These are phyloP conservation scores for Sistotremastrum suecicum DNA, from an alignment of 768 basidiomycete genomes.

Conservation along the genomic window DNA sequence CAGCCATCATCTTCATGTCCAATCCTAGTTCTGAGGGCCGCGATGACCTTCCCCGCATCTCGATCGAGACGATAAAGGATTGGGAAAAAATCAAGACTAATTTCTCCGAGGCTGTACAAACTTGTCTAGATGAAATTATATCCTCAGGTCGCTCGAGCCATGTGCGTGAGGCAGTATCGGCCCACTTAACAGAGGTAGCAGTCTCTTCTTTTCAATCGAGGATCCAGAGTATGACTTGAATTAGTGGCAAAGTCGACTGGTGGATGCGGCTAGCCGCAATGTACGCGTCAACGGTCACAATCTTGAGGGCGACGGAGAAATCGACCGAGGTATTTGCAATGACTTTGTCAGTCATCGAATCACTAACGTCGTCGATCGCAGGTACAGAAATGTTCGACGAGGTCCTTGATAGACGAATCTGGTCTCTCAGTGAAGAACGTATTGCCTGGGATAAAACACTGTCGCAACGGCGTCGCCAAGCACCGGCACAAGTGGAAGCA, in stretches of 20 bases:
- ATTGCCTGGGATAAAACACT: constrained; percentile 64
- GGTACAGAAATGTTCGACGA: constrained; percentile 79
- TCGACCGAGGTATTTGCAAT: constrained; percentile 31
- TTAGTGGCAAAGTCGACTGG: constrained; percentile 1
- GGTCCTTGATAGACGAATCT: constrained; percentile 67
- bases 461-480: constrained; percentile 48
- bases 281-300: constrained; percentile 70
- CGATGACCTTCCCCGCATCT: constrained; percentile 37
- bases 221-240: constrained; percentile 3
- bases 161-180: constrained; percentile 34
- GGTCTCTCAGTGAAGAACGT: constrained; percentile 63
- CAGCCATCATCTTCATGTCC: no score
- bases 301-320: constrained; percentile 45
- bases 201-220: constrained; percentile 1
- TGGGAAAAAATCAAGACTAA: constrained; percentile 50
- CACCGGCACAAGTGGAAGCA: constrained; percentile 39
- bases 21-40: constrained; percentile 6
- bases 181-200: constrained; percentile 36
- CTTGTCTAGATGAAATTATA: constrained; percentile 33
- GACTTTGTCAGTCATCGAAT: neutral
- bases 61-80: constrained; percentile 49
- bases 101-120: constrained; percentile 32
- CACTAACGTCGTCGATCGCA: constrained; percentile 11
- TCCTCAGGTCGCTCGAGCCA: constrained; percentile 21
- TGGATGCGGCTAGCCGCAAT: constrained; percentile 36